phyloP scores from a whole-genome alignment of 2,329 filamentous ascomycete genomes.

The Beauveria bassiana region DNA sequence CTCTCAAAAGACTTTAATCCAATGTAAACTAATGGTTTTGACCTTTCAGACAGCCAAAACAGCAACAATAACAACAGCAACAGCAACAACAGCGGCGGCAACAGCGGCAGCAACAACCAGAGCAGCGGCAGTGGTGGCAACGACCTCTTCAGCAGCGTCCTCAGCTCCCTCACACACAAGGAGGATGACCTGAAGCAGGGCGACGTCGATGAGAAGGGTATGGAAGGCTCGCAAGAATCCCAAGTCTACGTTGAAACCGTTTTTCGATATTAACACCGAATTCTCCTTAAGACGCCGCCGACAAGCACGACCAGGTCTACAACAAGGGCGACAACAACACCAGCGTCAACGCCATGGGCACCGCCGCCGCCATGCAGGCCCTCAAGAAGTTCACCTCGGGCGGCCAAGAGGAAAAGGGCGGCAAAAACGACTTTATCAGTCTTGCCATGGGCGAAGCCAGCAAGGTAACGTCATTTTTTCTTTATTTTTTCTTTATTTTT shows the following conservation, averaged over 20 bases:
- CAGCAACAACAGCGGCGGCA: background rate
- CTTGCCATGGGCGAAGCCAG: constrained; percentile 83
- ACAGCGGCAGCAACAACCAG: constrained; percentile 24
- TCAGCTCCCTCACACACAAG: constrained; percentile 40
- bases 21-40: background rate
- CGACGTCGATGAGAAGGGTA: constrained; percentile 43
- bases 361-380: constrained; percentile 73
- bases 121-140: constrained; percentile 29
- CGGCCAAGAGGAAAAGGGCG: constrained; percentile 40
- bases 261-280: background rate
- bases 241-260: too few species aligned
- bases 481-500: too few species aligned
- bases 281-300: constrained; percentile 52
- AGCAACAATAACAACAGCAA: background rate
- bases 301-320: constrained; percentile 71
- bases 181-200: constrained; percentile 40
- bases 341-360: constrained; percentile 50
- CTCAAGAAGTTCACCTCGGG: constrained; percentile 69
- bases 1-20: background rate
- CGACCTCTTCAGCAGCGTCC: constrained; percentile 42
- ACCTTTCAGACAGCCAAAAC: background rate
- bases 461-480: constrained; percentile 43
- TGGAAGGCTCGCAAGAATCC: background rate
- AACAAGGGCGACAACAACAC: constrained; percentile 38
- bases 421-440: constrained; percentile 74